phyloP scores from a whole-genome alignment of 2,329 filamentous ascomycete genomes.

The Knoxdaviesia capensis region DNA sequence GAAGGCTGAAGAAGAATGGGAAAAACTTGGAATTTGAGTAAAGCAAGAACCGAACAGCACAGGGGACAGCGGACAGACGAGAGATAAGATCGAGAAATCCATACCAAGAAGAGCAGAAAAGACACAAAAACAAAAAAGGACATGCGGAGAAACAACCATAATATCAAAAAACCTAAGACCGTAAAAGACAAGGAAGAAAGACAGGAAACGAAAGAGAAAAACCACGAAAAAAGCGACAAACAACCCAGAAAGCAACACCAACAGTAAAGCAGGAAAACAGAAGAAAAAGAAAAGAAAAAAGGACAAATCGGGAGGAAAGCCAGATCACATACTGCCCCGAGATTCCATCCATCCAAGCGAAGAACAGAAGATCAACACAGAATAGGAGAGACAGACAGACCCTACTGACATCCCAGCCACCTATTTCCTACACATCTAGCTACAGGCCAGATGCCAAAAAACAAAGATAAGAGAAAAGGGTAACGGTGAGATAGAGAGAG shows the following conservation, averaged over 20 bases:
- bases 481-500: neutral
- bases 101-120: neutral
- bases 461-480: neutral
- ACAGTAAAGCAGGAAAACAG: slow-evolving; percentile 2
- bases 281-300: slow-evolving; percentile 8
- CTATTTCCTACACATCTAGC: too few species aligned
- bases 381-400: too few species aligned
- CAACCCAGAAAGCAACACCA: slow-evolving; percentile 1
- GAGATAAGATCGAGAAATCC: slow-evolving; percentile 3
- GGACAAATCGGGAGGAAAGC: slow-evolving; percentile 1
- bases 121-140: slow-evolving; percentile 1
- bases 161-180: too few species aligned
- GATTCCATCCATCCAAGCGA: too few species aligned
- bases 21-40: neutral
- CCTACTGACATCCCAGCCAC: too few species aligned
- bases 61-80: slow-evolving; percentile 5
- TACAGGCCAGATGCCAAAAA: slow-evolving; percentile 1
- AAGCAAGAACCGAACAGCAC: neutral
- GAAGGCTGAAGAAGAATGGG: too few species aligned
- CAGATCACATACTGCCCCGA: neutral
- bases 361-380: too few species aligned
- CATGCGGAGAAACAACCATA: neutral
- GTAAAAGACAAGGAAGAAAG: neutral
- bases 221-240: neutral
- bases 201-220: neutral